Evolutionary conservation across 257 asterid species (phyloP).

Genomic region (Jasminum sambac): DNA sequence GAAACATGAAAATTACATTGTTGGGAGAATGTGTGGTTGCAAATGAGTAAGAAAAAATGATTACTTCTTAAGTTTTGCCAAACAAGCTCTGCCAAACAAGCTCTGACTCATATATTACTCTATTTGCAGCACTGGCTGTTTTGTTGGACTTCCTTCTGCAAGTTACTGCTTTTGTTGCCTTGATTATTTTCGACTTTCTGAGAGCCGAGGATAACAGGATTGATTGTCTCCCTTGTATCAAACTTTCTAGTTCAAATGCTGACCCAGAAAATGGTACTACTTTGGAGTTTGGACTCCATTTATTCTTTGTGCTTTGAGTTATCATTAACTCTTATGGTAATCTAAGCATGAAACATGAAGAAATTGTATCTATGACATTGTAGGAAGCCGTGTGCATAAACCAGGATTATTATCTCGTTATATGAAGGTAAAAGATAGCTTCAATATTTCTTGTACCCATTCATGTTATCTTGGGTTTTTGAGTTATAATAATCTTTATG

Average conservation of each 20-base stretch:
- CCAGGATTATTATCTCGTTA: conserved; percentile 84
- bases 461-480: conserved; percentile 15
- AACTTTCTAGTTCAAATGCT: conserved; percentile 51
- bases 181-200: conserved; percentile 89
- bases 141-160: conserved; percentile 96
- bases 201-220: conserved; percentile 91
- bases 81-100: no score
- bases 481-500: conserved; percentile 14
- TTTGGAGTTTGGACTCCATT: conserved; percentile 13
- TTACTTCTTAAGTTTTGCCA: no score
- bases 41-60: no score
- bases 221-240: conserved; percentile 91
- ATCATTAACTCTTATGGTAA: conserved; percentile 18
- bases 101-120: conserved; percentile 18
- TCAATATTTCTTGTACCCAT: conserved; percentile 11
- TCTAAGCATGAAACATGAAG: conserved; percentile 27
- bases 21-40: no score
- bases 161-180: conserved; percentile 97
- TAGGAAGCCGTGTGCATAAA: conserved; percentile 70
- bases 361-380: conserved; percentile 31
- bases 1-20: no score
- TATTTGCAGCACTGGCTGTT: conserved; percentile 88
- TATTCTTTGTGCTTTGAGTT: conserved; percentile 12
- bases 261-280: conserved; percentile 72
- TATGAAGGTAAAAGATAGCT: conserved; percentile 73